Conservation (phyloP, 2,329 filamentous ascomycete species). For the Escovopsis weberi region DNA sequence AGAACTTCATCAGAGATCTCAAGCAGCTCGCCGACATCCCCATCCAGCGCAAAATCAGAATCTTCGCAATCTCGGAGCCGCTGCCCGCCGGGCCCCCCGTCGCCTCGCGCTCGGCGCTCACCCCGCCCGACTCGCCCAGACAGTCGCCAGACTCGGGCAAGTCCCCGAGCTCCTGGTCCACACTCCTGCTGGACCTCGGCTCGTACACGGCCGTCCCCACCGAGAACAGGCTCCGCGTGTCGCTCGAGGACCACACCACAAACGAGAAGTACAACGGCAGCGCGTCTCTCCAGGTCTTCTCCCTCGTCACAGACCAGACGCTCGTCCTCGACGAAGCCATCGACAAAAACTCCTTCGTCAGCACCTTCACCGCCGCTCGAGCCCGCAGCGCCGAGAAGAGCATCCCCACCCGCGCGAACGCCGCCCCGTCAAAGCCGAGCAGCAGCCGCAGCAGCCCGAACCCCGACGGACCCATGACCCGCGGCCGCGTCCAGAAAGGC, state of each 20-base stretch:
- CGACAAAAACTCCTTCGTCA: constrained; percentile 40
- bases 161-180: constrained; percentile 22
- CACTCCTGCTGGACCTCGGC: constrained; percentile 31
- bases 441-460: constrained; percentile 57
- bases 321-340: constrained; percentile 75
- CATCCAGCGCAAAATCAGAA: constrained; percentile 55
- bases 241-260: constrained; percentile 47
- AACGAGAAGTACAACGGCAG: constrained; percentile 68
- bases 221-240: constrained; percentile 11
- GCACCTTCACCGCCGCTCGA: constrained; percentile 26
- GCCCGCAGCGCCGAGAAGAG: constrained; percentile 21
- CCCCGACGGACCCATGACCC: constrained; percentile 46
- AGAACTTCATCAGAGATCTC: constrained; percentile 60
- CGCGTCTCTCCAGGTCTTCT: constrained; percentile 48
- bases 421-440: constrained; percentile 15
- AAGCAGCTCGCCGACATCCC: constrained; percentile 58
- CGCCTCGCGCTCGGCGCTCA: constrained; percentile 22
- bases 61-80: constrained; percentile 50
- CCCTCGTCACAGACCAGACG: constrained; percentile 56
- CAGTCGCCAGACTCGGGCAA: constrained; percentile 11
- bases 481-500: constrained; percentile 55
- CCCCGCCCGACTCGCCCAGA: constrained; percentile 26
- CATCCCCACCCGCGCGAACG: constrained; percentile 18
- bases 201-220: constrained; percentile 32
- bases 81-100: constrained; percentile 20